These are phyloP conservation scores for Syzygium syzygioides DNA, from an alignment of 441 rosid species.

Conservation along the genomic window DNA sequence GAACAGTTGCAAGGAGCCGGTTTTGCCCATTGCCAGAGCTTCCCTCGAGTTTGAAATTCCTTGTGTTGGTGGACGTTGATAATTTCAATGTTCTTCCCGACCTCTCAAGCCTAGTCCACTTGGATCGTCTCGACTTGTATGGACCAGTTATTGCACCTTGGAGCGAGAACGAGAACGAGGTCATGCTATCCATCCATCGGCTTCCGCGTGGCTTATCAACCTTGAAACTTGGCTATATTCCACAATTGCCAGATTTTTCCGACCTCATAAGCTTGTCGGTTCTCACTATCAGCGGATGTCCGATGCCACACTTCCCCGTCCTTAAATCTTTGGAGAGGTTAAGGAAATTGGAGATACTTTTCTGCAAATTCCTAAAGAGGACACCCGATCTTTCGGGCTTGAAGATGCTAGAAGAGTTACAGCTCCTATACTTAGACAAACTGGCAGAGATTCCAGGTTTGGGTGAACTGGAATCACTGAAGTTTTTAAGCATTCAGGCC, in stretches of 20 bases:
- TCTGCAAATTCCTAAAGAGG: background rate
- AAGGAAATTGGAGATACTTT: background rate
- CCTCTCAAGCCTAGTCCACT: background rate
- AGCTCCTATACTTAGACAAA: background rate
- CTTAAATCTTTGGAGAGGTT: background rate
- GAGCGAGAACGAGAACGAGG: too few species aligned
- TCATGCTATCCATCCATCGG: too few species aligned
- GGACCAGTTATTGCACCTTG: too few species aligned
- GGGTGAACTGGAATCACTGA: background rate
- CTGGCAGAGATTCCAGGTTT: background rate
- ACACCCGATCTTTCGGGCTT: background rate
- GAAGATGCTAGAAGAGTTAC: background rate
- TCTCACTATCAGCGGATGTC: background rate
- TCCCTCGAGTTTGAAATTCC: background rate
- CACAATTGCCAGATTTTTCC: background rate
- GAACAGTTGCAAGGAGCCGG: too few species aligned
- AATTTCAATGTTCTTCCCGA: background rate
- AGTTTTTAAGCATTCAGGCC: background rate
- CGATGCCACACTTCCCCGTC: background rate
- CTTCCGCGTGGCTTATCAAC: background rate
- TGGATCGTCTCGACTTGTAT: rapidly evolving
- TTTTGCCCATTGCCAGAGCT: too few species aligned
- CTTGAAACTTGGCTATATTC: rapidly evolving
- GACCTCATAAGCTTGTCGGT: rapidly evolving
- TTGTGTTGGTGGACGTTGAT: background rate